Evolutionary conservation across 345 rosid genomes (phyloP).

Genomic region (Lepidium aucheri): DNA sequence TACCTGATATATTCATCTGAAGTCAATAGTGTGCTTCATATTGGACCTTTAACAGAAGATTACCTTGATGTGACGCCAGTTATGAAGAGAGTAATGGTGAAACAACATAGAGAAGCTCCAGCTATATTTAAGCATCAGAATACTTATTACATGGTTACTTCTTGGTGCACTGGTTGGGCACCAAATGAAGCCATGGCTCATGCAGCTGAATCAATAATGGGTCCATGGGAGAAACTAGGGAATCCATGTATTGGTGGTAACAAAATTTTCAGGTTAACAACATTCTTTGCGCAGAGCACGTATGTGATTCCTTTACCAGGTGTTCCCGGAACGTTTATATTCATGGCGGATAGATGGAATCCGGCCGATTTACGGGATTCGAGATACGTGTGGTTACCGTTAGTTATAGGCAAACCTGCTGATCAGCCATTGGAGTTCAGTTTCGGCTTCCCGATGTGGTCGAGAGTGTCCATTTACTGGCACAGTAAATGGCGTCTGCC

Average conservation of each 20-base stretch:
- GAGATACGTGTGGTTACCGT: constrained; percentile 77
- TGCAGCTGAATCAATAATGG: constrained; percentile 82
- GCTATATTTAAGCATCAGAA: constrained; percentile 70
- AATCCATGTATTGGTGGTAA: constrained; percentile 87
- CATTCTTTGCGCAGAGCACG: constrained; percentile 86
- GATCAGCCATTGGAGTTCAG: constrained; percentile 64
- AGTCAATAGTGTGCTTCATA: constrained; percentile 85
- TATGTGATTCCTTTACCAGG: constrained; percentile 71
- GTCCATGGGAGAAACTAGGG: constrained; percentile 93
- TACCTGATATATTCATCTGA: constrained; percentile 78
- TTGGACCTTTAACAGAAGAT: constrained; percentile 67
- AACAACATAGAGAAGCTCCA: constrained; percentile 87
- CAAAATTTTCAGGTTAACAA: constrained; percentile 54
- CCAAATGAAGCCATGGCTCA: constrained; percentile 86
- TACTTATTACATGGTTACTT: constrained; percentile 85
- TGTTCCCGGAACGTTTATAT: constrained; percentile 59
- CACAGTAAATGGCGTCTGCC: constrained; percentile 84
- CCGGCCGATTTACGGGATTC: constrained; percentile 84
- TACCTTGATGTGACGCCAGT: constrained; percentile 54
- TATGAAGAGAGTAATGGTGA: constrained; percentile 52
- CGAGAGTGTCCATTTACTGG: constrained; percentile 89
- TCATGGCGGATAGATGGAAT: constrained; percentile 97
- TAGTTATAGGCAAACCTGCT: constrained; percentile 70
- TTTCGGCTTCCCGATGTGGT: constrained; percentile 79
- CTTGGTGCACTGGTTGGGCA: constrained; percentile 97